Evolutionary conservation across 2,329 filamentous ascomycete species (phyloP), one percentile per base, ranked within the genome.

Genomic region (Rasamsonia emersonii): DNA sequence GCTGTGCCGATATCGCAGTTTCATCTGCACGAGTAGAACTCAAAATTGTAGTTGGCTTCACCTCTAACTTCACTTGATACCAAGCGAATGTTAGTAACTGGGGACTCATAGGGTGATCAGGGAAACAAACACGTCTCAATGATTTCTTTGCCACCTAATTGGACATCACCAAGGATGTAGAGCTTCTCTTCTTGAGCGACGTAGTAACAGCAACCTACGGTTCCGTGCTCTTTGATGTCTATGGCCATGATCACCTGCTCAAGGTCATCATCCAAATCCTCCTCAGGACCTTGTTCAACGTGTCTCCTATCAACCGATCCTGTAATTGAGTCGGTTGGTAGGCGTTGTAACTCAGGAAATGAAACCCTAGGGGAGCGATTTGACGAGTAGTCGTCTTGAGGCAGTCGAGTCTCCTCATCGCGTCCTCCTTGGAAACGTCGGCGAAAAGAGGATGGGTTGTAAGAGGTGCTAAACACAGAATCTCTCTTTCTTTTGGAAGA

Each of bases 141-240:
- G 9, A 79, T 62, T 20, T 84, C 77, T n/a, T 75, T 53, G n/a
- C 75, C 77, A 4, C 78, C 80, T 43, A 76, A 67, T 10, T 73
- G 68, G 7, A 84, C 69, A 44, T 95, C 88, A 50, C 89, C 78
- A 51, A 93, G 77, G 25, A 94, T 67, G 37, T 74, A 80, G 3
- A 95, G 58, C 20, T 69, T 75, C 47, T 83, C 78, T 23, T 86
- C 75, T 16, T 70, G 62, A 4, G 79, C 77, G 28, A 79, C 65
- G 51, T 89, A 94, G 51, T 89, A 93, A 27, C 84, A 80, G 54
- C 86, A 95, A 1, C 89, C 89, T 11, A 94, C 68, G 0, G 71
- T 77, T 1, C 73, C 77, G 18, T 74, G 71, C n/a, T 78, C 71
- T 40, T 71, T 76, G 53, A 89, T 68, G 37, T 93, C 78, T 15